Base-by-base conservation (phyloP, 306 rosid genomes). In the Datisca glomerata region DNA sequence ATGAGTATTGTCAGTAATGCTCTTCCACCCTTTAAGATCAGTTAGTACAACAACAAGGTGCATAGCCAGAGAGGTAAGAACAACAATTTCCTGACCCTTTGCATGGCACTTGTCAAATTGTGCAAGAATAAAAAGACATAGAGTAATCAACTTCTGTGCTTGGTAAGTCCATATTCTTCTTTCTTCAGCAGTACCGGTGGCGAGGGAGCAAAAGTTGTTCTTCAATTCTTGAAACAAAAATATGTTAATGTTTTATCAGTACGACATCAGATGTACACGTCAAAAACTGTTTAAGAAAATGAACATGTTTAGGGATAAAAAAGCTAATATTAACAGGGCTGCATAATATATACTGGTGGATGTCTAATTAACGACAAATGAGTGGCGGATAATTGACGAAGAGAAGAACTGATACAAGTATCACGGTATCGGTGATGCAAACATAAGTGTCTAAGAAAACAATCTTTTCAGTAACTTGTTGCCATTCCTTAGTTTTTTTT, bases 91-190 rank as follows among this genome's bases (percentile, higher is more conserved):
- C 55, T 72, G 86, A 53, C 46, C 53, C 60, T 63, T 48, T 8
- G 60, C 47, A 39, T 36, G 45, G 41, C 57, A 44, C 49, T 64
- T 65, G 38, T 78, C 74, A 17, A 71, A 89, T 66, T 83, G 75
- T 7, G 68, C 57, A 67, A 89, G 97, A 72, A 77, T 57, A 29
- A 53, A 47, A 44, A 83, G 55, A 36, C 94, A 68, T 38, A 89
- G 60, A 59, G 79, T 74, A 58, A 65, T 65, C 60, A 89, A 76
- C 67, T 52, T 68, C 16, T 32, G 60, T 17, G 93, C 64, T 69
- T 89, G 94, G 67, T 62, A 73, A 60, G 46, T 53, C 94, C 94
- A 89, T 35, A 74, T 62, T 80, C 74, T 67, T 73, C 83, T 89
- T 65, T 77, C 95, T 56, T 80, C 93, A 24, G 60, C 36, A 21